Evolutionary conservation across 257 asterid genomes (phyloP).

Genomic region (Vinca minor): DNA sequence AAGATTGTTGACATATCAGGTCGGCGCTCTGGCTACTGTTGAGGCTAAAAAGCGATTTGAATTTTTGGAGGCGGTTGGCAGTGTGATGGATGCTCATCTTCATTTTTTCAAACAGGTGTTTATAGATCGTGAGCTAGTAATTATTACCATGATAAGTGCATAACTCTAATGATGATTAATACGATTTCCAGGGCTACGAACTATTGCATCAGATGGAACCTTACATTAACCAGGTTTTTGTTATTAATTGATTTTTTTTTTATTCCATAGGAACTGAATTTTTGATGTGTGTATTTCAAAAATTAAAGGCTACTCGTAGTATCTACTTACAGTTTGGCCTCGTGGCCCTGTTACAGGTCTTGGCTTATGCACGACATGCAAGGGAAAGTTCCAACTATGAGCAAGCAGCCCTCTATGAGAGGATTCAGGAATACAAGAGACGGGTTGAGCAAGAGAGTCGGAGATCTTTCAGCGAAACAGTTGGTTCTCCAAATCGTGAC

Average conservation of each 20-base stretch:
- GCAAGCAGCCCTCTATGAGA: slow-evolving; percentile 64
- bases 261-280: no score
- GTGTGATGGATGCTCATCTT: slow-evolving; percentile 88
- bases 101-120: slow-evolving; percentile 71
- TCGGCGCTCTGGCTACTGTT: slow-evolving; percentile 72
- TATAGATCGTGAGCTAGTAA: slow-evolving; percentile 11
- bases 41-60: slow-evolving; percentile 91
- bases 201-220: slow-evolving; percentile 95
- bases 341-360: slow-evolving; percentile 37
- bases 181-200: slow-evolving; percentile 69
- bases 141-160: slow-evolving; percentile 13
- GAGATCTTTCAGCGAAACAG: slow-evolving; percentile 32
- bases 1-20: slow-evolving; percentile 35
- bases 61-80: slow-evolving; percentile 79
- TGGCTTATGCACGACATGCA: slow-evolving; percentile 72
- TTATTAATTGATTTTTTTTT: not conserved
- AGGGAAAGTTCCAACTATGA: slow-evolving; percentile 64
- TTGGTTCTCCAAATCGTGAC: slow-evolving; percentile 41
- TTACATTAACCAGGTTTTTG: slow-evolving; percentile 65
- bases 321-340: not conserved
- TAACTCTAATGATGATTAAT: slow-evolving; percentile 20
- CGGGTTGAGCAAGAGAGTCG: slow-evolving; percentile 60
- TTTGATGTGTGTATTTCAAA: not conserved
- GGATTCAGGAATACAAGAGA: slow-evolving; percentile 66
- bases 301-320: not conserved